These are phyloP conservation scores for sorghum (Sorghum bicolor) DNA, from an alignment of 176 grass and related monocot species.

Conservation along the genomic window DNA sequence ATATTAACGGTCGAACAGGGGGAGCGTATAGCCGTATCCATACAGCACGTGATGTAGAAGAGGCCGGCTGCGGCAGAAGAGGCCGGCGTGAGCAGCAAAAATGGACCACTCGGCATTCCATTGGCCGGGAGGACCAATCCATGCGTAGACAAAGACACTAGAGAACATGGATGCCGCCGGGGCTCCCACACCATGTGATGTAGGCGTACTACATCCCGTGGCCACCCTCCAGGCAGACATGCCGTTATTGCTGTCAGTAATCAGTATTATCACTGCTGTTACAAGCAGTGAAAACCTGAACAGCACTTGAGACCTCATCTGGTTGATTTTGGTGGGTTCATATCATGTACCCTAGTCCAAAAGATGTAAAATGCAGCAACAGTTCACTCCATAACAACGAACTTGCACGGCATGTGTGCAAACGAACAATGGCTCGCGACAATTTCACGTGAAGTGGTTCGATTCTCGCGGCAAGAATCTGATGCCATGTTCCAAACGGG, in stretches of 20 bases:
- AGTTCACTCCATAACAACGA: not conserved
- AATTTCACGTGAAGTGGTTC: not conserved
- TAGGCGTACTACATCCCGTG: not conserved
- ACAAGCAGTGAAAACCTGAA: not conserved
- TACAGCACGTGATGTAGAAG: constrained; percentile 6
- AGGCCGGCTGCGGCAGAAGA: not conserved
- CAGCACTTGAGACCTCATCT: not conserved
- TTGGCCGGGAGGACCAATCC: not conserved
- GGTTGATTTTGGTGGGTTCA: not conserved
- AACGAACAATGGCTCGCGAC: not conserved
- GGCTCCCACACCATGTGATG: not conserved
- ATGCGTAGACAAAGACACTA: no score
- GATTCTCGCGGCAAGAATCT: not conserved
- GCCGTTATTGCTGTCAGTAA: not conserved
- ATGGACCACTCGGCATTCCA: constrained; percentile 18
- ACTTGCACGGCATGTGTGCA: not conserved
- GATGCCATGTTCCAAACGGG: not conserved
- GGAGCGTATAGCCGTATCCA: not conserved
- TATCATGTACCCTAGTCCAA: no score
- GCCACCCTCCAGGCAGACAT: not conserved
- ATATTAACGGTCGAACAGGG: constrained; percentile 1
- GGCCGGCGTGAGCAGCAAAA: constrained; percentile 1
- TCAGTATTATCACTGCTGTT: not conserved
- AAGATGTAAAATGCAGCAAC: not conserved
- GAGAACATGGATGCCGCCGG: not conserved